Base-by-base conservation (phyloP, 495 filamentous ascomycete genomes). In the Pseudomonodictys pantanalensis region DNA sequence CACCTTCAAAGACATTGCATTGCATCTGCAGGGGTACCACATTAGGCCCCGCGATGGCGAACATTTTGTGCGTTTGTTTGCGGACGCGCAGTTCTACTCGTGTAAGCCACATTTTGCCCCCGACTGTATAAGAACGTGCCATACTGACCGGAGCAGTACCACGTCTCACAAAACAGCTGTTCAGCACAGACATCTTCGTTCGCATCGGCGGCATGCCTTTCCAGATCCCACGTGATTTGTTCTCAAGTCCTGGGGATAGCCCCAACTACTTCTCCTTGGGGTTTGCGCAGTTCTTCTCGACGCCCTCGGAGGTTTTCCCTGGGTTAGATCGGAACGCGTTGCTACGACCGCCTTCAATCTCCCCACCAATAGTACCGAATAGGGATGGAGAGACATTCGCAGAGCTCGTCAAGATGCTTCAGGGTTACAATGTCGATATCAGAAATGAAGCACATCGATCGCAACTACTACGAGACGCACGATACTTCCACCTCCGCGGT, bases 251-350 rank as follows among this genome's bases (percentile, higher is more conserved):
- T 10, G 92, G 93, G 3, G 90, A 98, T 72, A 85, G 84, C 26
- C 91, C 91, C 5, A 98, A 98, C 73, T 98, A 92, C 81, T 98
- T 98, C 77, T 85, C 90, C 5, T 81, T 98, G 6, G 92, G 92
- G 49, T 96, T 96, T 68, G 86, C 86, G 10, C 83, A 91, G 68
- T 95, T 95, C 77, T 95, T 97, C 74, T 83, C 84, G 24, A 83
- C 83, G 0, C 89, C 88, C 2, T 75, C 81, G 23, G 86, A 95
- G 64, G 80, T 91, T 41, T 96, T 96, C 66, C 92, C 92, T 0
- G 93, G 93, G 1, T 81, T 97, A 0, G 82, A 91, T 45, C 81
- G 87, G 17, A 80, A 83, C 51, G 84, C 84, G 17, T 83, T 97
- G n/a, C 84, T 98, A 10, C 88, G 92, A 6, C 92, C 92, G 1